These are phyloP conservation scores for Samsoniella hepiali DNA, from an alignment of 2,329 filamentous ascomycete species.

Conservation along the genomic window DNA sequence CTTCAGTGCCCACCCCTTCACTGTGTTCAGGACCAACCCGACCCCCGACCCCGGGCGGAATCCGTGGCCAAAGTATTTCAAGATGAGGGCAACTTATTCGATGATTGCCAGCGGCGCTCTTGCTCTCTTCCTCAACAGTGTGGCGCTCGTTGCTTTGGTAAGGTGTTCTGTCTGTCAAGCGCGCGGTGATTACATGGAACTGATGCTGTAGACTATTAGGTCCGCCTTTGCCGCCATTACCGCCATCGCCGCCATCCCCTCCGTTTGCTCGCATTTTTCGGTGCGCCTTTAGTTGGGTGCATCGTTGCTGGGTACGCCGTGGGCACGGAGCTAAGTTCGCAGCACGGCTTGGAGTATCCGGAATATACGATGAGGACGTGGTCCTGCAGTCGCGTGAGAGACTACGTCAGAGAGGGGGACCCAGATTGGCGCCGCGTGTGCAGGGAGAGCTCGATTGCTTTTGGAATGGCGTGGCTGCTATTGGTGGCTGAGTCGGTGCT, in stretches of 20 bases:
- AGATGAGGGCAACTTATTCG: conserved; percentile 50
- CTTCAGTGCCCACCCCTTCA: conserved; percentile 51
- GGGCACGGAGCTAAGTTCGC: no score
- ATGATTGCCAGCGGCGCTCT: conserved; percentile 51
- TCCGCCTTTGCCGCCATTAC: no score
- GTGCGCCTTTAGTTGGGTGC: no score
- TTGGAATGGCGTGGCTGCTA: conserved; percentile 54
- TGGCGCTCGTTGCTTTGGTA: conserved; percentile 49
- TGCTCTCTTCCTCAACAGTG: conserved; percentile 45
- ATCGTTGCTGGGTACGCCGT: no score
- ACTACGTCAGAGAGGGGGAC: conserved; percentile 22
- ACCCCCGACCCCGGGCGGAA: conserved; percentile 48
- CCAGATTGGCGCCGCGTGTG: conserved; percentile 58
- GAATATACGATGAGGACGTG: no score
- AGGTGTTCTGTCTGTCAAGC: conserved; percentile 28
- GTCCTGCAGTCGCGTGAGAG: no score
- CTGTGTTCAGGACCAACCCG: conserved; percentile 54
- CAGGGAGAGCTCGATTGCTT: conserved; percentile 50
- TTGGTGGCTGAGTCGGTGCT: conserved; percentile 54
- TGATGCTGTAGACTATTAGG: no score
- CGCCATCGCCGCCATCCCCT: no score
- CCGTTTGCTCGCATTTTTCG: no score
- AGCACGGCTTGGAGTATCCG: no score
- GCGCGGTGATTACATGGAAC: no score
- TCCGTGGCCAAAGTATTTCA: conserved; percentile 57